Evolutionary conservation across 345 rosid species (phyloP).

Genomic region (Trapa bicornis): DNA sequence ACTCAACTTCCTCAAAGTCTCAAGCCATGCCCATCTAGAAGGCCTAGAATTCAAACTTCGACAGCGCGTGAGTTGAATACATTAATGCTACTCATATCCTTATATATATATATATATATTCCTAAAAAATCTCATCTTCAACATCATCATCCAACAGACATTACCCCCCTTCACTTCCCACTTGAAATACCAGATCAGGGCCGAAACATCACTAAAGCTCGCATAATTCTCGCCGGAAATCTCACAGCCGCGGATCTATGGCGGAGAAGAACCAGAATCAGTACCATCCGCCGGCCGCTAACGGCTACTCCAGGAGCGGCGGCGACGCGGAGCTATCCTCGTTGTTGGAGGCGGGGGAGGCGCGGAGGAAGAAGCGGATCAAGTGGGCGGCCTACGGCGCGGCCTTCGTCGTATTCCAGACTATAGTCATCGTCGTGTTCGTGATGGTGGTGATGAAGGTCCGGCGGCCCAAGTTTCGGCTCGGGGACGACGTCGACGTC

Average conservation of each 20-base stretch:
- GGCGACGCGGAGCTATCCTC: neutral
- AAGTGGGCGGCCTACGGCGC: slow-evolving; percentile 9
- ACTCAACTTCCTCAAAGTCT: no score
- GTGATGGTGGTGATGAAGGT: slow-evolving; percentile 7
- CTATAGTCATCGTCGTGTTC: slow-evolving; percentile 5
- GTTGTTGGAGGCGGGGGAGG: slow-evolving; percentile 7
- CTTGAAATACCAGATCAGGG: neutral
- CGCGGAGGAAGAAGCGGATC: slow-evolving; percentile 12
- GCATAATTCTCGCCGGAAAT: neutral
- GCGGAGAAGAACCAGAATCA: slow-evolving; percentile 11
- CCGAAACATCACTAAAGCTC: no score
- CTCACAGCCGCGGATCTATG: neutral
- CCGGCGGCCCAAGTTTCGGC: slow-evolving; percentile 2
- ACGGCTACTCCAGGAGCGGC: neutral
- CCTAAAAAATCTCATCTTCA: neutral
- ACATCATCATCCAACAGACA: neutral
- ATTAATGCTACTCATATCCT: neutral
- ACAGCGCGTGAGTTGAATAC: neutral
- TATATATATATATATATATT: neutral
- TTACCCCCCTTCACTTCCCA: no score
- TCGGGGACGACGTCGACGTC: neutral
- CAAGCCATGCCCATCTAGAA: no score
- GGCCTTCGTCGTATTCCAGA: slow-evolving; percentile 8
- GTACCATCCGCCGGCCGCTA: slow-evolving; percentile 3
- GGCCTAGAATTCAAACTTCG: no score